Conservation (phyloP, 345 rosid species). For the Schrenkiella parvula region DNA sequence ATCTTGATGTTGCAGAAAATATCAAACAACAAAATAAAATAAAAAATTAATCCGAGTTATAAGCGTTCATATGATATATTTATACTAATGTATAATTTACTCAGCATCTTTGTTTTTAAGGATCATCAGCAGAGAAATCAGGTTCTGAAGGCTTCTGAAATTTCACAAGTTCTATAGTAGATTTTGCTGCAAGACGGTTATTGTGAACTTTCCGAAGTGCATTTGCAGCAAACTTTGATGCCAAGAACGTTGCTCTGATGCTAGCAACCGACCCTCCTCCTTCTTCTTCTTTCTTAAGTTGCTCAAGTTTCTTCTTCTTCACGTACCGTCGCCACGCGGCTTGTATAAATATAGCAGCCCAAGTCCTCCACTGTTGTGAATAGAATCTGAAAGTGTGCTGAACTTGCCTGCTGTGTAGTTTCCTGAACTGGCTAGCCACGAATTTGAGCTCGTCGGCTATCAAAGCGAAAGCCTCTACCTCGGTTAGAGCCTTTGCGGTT, state of each 20-base stretch:
- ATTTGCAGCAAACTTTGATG: slow-evolving; percentile 83
- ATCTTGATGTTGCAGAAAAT: not conserved
- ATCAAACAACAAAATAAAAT: not conserved
- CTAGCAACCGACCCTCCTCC: slow-evolving; percentile 53
- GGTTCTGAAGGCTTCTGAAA: slow-evolving; percentile 93
- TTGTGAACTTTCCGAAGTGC: slow-evolving; percentile 86
- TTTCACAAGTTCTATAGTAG: slow-evolving; percentile 63
- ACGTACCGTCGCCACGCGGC: slow-evolving; percentile 92
- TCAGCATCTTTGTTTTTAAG: slow-evolving; percentile 26
- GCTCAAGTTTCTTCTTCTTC: slow-evolving; percentile 79
- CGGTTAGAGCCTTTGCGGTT: slow-evolving; percentile 76
- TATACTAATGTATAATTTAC: not conserved
- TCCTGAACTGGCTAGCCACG: slow-evolving; percentile 92
- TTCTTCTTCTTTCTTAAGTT: slow-evolving; percentile 63
- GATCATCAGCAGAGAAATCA: slow-evolving; percentile 86
- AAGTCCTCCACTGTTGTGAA: slow-evolving; percentile 98
- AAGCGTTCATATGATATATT: not conserved
- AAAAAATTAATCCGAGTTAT: not conserved
- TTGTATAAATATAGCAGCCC: slow-evolving; percentile 97
- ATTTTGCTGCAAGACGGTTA: slow-evolving; percentile 59
- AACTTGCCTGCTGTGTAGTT: slow-evolving; percentile 91
- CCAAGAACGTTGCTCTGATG: slow-evolving; percentile 86
- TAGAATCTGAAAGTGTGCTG: slow-evolving; percentile 96
- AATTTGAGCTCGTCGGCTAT: slow-evolving; percentile 87
- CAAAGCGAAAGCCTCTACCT: slow-evolving; percentile 92